Evolutionary conservation across 1,139 yeast species (phyloP).

Genomic region (Scheffersomyces cryptocercus): DNA sequence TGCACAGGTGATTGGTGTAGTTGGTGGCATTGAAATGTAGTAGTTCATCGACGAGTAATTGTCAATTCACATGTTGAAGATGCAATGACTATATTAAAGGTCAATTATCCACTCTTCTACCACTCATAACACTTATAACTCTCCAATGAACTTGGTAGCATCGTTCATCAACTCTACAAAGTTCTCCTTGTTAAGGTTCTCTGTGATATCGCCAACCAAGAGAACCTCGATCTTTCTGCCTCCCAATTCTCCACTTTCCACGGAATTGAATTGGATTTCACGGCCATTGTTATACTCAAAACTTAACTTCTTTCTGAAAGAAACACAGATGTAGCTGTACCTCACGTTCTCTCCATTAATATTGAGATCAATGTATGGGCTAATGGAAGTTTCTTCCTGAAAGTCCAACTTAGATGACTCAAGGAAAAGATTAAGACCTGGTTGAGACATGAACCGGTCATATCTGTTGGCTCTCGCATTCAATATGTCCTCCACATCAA

Average conservation of each 20-base stretch:
- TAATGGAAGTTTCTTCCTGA: constrained; percentile 30
- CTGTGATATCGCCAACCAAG: constrained; percentile 36
- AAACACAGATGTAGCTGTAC: constrained; percentile 45
- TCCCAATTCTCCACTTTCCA: constrained; percentile 59
- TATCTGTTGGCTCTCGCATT: constrained; percentile 34
- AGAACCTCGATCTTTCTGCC: constrained; percentile 53
- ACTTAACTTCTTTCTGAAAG: constrained; percentile 47
- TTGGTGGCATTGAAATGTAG: no score
- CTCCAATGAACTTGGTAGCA: constrained; percentile 23
- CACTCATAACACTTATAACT: constrained; percentile 11
- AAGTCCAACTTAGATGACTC: constrained; percentile 39
- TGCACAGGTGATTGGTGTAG: no score
- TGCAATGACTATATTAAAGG: no score
- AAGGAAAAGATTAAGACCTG: constrained; percentile 47
- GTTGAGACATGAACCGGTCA: constrained; percentile 38
- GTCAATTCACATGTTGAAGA: no score
- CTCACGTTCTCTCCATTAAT: constrained; percentile 36
- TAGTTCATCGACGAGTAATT: no score
- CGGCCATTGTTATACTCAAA: constrained; percentile 31
- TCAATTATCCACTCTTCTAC: background rate
- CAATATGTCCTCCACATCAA: constrained; percentile 17
- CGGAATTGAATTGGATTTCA: constrained; percentile 45
- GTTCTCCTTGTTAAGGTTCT: constrained; percentile 15
- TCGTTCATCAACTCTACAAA: constrained; percentile 32
- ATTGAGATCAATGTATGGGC: constrained; percentile 37